phyloP scores from a whole-genome alignment of 129 eudicot genomes.

The Ambrosia artemisiifolia region DNA sequence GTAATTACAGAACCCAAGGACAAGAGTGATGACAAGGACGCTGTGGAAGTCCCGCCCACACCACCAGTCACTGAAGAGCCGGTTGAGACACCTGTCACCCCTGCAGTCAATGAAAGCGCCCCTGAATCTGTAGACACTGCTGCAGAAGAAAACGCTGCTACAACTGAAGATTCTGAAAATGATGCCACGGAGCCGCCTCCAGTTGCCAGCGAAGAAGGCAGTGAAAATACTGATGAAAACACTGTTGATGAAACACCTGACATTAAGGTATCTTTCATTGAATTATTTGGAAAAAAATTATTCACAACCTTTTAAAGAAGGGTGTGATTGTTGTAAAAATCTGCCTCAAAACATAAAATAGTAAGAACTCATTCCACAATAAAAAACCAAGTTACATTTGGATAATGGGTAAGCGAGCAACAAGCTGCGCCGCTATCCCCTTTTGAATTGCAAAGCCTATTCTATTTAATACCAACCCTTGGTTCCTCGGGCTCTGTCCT shows the following conservation, averaged over 20 bases:
- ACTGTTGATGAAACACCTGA: slow-evolving; percentile 58
- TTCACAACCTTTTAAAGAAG: background rate
- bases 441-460: no score
- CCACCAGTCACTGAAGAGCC: slow-evolving; percentile 36
- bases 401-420: no score
- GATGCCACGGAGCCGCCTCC: slow-evolving; percentile 15
- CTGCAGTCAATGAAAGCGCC: slow-evolving; percentile 33
- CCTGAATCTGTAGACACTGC: slow-evolving; percentile 29
- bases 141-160: slow-evolving; percentile 42
- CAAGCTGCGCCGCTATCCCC: no score
- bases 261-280: slow-evolving; percentile 49
- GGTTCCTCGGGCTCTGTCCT: no score
- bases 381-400: no score
- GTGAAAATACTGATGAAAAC: slow-evolving; percentile 30
- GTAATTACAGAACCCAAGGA: slow-evolving; percentile 44
- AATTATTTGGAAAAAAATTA: no score
- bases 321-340: background rate
- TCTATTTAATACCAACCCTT: no score
- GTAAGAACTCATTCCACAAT: no score
- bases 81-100: slow-evolving; percentile 39
- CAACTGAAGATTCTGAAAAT: slow-evolving; percentile 31
- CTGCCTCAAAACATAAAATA: background rate
- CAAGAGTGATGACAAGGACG: slow-evolving; percentile 30
- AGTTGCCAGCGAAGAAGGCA: slow-evolving; percentile 52
- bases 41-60: slow-evolving; percentile 27